Base-by-base conservation (phyloP, 345 rosid species). In the Eucalyptus sp. region DNA sequence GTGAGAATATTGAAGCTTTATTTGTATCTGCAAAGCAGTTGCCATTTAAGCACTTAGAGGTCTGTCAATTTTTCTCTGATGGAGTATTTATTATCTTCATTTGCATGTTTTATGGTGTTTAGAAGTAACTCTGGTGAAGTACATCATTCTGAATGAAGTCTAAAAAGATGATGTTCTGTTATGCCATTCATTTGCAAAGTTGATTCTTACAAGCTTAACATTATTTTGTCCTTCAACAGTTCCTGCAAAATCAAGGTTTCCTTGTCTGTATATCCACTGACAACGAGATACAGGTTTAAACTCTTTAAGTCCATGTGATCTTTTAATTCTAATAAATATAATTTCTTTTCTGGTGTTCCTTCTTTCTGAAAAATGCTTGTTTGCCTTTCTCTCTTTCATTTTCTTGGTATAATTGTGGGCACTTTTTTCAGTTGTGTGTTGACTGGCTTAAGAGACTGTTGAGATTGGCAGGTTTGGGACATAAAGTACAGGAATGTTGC, bases 31-130 rank as follows among this genome's bases (percentile, higher is more conserved):
- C 96, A 8, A 97, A 94, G 91, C 94, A 93, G 88, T 88, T 89
- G 87, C 97, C 98, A 66, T 94, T 93, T 90, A 98, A 96, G 88
- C 88, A 93, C 92, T 90, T 97, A 91, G 96, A 95, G 99, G 98
- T 96, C 91, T 87, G 93, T 89, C 56, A 87, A 60, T 81, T 37
- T 86, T 50, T 86, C 56, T 86, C 87, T 86, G 62, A 25, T 86
- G 60, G 60, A 50, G 24, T 15, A 86, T 86, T 86, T 10, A 18
- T 41, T 76, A 20, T 76, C 29, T 76, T 76, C 84, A 76, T 76
- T 76, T 41, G 29, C 29, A 76, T 76, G 15, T 41, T 71, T 41
- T 37, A 20, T 6, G 83, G 84, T 29, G 2, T 76, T 41, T 76
- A 41, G 84, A 20, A 22, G 84, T 41, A 76, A 76, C 84, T 37